These are phyloP conservation scores for Lyophyllum atratum DNA, from an alignment of 768 basidiomycete genomes.

Conservation along the genomic window DNA sequence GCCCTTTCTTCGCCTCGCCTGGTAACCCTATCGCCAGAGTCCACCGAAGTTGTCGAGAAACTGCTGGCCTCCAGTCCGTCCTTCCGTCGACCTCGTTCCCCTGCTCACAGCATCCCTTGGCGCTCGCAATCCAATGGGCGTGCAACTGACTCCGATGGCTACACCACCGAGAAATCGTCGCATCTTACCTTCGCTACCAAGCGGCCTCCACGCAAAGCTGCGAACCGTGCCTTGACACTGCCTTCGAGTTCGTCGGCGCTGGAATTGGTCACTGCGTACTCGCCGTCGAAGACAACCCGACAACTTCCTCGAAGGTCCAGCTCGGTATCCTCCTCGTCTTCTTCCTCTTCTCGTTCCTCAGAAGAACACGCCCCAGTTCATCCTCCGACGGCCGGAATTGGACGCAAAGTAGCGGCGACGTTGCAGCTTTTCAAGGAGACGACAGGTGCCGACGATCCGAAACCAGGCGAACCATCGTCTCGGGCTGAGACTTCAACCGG, in stretches of 20 bases:
- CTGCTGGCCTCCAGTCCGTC: slow-evolving; percentile 5
- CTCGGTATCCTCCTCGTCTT: slow-evolving; percentile 33
- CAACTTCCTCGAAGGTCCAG: slow-evolving; percentile 36
- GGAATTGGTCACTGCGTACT: slow-evolving; percentile 5
- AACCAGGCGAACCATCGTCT: slow-evolving; percentile 30
- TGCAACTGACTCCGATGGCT: slow-evolving; percentile 45
- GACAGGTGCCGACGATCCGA: slow-evolving; percentile 37
- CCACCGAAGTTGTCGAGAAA: slow-evolving; percentile 26
- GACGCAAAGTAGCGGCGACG: slow-evolving; percentile 82
- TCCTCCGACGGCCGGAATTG: slow-evolving; percentile 50
- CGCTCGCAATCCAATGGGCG: slow-evolving; percentile 30
- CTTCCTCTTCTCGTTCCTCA: slow-evolving; percentile 34
- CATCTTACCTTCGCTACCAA: slow-evolving; percentile 26
- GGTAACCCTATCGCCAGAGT: slow-evolving; percentile 23
- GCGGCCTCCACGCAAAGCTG: slow-evolving; percentile 26
- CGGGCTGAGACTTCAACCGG: slow-evolving; percentile 28
- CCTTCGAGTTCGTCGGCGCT: slow-evolving; percentile 29
- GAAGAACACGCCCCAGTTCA: slow-evolving; percentile 26
- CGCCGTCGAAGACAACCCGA: slow-evolving; percentile 32
- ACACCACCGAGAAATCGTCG: slow-evolving; percentile 43
- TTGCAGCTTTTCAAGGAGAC: slow-evolving; percentile 85
- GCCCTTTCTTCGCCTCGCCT: slow-evolving; percentile 40
- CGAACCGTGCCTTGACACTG: slow-evolving; percentile 40
- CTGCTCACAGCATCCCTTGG: slow-evolving; percentile 22
- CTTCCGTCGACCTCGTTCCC: slow-evolving; percentile 29